phyloP scores from a whole-genome alignment of 2,329 filamentous ascomycete genomes.

The Penicillium sp. region DNA sequence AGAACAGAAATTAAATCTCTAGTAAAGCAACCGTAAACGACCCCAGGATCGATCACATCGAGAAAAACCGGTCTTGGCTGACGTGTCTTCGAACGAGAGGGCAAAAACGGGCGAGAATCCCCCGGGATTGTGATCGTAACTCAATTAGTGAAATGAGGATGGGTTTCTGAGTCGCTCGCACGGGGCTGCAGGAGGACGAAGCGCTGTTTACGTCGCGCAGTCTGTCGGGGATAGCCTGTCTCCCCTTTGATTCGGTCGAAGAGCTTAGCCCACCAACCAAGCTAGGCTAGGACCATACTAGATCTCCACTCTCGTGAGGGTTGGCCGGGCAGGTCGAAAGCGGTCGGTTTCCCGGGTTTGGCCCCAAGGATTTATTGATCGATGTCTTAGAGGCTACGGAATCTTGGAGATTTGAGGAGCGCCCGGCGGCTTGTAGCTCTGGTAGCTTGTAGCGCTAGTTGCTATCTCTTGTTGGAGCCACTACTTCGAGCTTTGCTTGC shows the following conservation, averaged over 20 bases:
- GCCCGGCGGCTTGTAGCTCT: background rate
- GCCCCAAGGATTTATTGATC: slow-evolving; percentile 6
- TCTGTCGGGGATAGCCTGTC: background rate
- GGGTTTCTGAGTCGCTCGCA: slow-evolving; percentile 12
- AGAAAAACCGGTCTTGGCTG: slow-evolving; percentile 25
- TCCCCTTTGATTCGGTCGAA: background rate
- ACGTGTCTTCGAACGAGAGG: slow-evolving; percentile 18
- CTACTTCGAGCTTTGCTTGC: background rate
- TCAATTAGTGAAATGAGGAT: slow-evolving; percentile 4
- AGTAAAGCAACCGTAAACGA: background rate
- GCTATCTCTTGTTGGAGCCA: background rate
- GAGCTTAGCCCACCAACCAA: background rate
- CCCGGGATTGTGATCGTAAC: slow-evolving; percentile 30
- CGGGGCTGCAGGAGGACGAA: slow-evolving; percentile 26
- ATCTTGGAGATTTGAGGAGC: background rate
- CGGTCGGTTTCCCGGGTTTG: slow-evolving; percentile 22
- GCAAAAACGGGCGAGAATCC: slow-evolving; percentile 29
- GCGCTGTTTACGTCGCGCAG: slow-evolving; percentile 12
- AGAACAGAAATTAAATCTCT: background rate
- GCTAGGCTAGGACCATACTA: background rate
- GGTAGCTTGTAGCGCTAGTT: background rate
- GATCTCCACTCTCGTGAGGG: background rate
- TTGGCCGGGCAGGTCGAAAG: background rate
- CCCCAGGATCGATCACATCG: slow-evolving; percentile 10
- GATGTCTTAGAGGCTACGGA: background rate